Evolutionary conservation across 1,139 yeast species (phyloP).

Genomic region (Geotrichum carabidarum): DNA sequence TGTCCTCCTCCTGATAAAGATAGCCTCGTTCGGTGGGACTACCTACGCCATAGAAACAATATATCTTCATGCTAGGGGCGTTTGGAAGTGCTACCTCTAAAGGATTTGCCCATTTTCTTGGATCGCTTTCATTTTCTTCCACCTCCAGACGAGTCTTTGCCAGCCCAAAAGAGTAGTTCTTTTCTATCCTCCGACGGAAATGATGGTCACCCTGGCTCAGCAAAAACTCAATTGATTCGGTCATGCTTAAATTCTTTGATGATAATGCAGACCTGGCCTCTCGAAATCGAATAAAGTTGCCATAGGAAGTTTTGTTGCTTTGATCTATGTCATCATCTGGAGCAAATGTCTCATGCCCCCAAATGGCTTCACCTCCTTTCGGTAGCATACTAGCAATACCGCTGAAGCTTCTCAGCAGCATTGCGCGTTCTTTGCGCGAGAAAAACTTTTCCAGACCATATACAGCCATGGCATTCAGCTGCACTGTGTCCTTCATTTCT

Average conservation of each 20-base stretch:
- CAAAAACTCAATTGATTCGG: constrained; percentile 60
- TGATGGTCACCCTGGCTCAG: constrained; percentile 65
- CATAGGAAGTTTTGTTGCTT: constrained; percentile 50
- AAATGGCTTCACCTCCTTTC: constrained; percentile 82
- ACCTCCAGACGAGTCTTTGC: constrained; percentile 60
- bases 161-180: constrained; percentile 74
- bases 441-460: constrained; percentile 92
- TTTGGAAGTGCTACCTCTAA: constrained; percentile 83
- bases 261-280: constrained; percentile 43
- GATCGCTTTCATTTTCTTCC: constrained; percentile 56
- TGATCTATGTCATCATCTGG: constrained; percentile 45
- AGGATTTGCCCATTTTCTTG: constrained; percentile 86
- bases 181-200: constrained; percentile 59
- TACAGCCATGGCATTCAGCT: constrained; percentile 84
- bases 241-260: constrained; percentile 56
- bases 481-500: constrained; percentile 97
- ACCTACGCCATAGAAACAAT: constrained; percentile 91
- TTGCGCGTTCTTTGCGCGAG: constrained; percentile 81
- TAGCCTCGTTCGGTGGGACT: constrained; percentile 94
- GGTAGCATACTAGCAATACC: constrained; percentile 95
- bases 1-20: constrained; percentile 63
- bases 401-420: constrained; percentile 79
- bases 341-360: constrained; percentile 60
- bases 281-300: constrained; percentile 68
- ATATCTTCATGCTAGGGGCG: constrained; percentile 88